These are phyloP conservation scores for Geosiphon pyriformis DNA, from an alignment of 192 early-diverging fungal species.

Conservation along the genomic window DNA sequence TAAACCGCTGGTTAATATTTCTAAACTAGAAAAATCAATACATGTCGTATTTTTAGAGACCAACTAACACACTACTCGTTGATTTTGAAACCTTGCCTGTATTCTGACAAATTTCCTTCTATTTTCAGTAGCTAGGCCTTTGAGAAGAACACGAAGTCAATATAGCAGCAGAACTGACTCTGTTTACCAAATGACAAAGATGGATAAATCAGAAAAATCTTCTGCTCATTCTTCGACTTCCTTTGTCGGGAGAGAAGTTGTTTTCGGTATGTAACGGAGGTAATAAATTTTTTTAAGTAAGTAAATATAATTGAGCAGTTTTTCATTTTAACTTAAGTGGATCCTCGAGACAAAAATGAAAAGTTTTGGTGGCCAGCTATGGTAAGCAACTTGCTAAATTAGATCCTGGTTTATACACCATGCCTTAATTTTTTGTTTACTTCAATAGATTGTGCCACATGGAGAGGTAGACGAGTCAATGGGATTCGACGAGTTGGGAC, in stretches of 20 bases:
- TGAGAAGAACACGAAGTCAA: not conserved
- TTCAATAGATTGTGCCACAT: conserved; percentile 34
- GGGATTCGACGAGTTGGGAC: conserved; percentile 33
- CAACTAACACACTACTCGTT: not conserved
- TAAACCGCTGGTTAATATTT: not conserved
- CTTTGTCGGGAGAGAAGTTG: not conserved
- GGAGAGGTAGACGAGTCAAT: conserved; percentile 45
- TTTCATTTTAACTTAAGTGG: not conserved
- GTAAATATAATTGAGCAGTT: not conserved
- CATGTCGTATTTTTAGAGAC: not conserved
- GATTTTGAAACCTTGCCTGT: not conserved
- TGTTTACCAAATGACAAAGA: not conserved
- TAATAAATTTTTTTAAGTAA: not conserved
- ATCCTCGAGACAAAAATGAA: conserved; percentile 1
- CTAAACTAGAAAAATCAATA: not conserved
- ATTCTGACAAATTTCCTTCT: not conserved
- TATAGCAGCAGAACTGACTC: not conserved
- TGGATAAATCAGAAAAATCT: not conserved
- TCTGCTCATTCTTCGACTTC: not conserved
- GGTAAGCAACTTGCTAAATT: not conserved
- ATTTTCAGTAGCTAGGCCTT: not conserved
- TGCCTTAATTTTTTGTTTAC: not conserved
- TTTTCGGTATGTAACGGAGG: not conserved
- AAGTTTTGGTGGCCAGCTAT: conserved; percentile 8
- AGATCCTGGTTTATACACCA: not conserved